Conservation (phyloP, 306 rosid genomes). For the Carpinus viminea region DNA sequence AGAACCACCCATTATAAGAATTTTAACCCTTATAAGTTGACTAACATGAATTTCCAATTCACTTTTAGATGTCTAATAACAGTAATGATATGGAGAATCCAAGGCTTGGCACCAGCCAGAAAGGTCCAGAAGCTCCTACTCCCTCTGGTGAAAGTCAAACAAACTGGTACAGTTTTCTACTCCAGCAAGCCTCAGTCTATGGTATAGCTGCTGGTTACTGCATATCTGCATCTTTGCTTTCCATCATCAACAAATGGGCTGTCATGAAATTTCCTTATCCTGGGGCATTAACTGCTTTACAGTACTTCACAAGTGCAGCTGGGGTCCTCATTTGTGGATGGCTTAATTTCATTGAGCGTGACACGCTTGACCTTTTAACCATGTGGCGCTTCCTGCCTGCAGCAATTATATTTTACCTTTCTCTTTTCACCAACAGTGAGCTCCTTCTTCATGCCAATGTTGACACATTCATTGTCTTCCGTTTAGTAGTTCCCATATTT, state of each 20-base stretch:
- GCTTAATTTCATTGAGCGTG: conserved; percentile 61
- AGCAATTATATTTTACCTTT: conserved; percentile 73
- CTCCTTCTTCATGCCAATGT: conserved; percentile 87
- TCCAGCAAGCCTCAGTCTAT: conserved; percentile 61
- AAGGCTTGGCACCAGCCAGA: conserved; percentile 30
- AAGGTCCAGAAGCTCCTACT: conserved; percentile 30
- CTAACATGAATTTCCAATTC: conserved; percentile 12
- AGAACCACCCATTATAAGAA: not conserved
- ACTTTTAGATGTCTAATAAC: conserved; percentile 47
- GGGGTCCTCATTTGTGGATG: conserved; percentile 66
- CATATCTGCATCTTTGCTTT: conserved; percentile 82
- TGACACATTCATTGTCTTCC: conserved; percentile 82
- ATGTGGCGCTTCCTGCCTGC: conserved; percentile 88
- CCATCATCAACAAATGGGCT: conserved; percentile 94
- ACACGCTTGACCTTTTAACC: conserved; percentile 53
- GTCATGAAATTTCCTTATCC: conserved; percentile 91
- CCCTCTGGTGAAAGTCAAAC: conserved; percentile 31
- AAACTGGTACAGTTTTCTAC: conserved; percentile 43
- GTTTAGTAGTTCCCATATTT: conserved; percentile 72
- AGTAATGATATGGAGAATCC: conserved; percentile 46
- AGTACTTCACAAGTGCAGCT: conserved; percentile 80
- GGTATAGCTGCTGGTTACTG: conserved; percentile 88
- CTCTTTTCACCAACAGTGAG: conserved; percentile 86
- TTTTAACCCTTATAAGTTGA: not conserved
- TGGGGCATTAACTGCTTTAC: conserved; percentile 79